Base-by-base conservation (phyloP, 2,329 filamentous ascomycete genomes). In the Dryadomyces quercivorus region DNA sequence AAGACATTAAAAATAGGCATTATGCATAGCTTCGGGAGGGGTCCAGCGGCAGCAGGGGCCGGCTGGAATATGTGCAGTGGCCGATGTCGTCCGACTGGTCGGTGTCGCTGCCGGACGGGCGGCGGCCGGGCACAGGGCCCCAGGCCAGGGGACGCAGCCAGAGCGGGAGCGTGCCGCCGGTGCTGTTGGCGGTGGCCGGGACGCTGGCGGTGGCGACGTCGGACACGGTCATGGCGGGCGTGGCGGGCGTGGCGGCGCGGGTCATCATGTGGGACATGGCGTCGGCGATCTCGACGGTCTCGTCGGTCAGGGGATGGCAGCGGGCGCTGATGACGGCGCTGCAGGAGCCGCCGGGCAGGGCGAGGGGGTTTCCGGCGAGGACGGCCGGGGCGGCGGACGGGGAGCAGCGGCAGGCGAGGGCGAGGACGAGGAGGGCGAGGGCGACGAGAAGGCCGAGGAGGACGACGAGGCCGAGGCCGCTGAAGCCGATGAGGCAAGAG, bases 261-360 rank as follows among this genome's bases (percentile, higher is more conserved):
- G 38, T 40, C 50, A 52, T 18, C 53, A 48, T 48, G 15, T 16
- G 6, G 18, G 42, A 12, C 42, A 31, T 5, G 10, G 42, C 31
- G 12, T 18, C 54, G 21, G 63, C 62, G 47, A 58, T 36, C 42
- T 55, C 58, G 21, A 47, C 55, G 6, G 31, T 16, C 43, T 63
- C 63, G 34, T 63, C 64, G 9, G 61, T 61, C 18, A 63, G 59
- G 5, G 69, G 65, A 55, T 77, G 75, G 63, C 75, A 77, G 51
- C 71, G 64, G 22, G 75, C 69, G 62, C 70, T 73, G 58, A 80
- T 61, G n/a, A 77, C 75, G 9, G 75, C 76, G 57, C 73, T 76
- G 65, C 75, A 78, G 45, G 69, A 67, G 12, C 75, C 75, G 34
- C 70, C 74, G 21, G 62, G 63, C 40, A 79, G 60, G 1, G 68